These are phyloP conservation scores for Brasilioporus rufonigricans DNA, from an alignment of 768 basidiomycete genomes.

Conservation along the genomic window DNA sequence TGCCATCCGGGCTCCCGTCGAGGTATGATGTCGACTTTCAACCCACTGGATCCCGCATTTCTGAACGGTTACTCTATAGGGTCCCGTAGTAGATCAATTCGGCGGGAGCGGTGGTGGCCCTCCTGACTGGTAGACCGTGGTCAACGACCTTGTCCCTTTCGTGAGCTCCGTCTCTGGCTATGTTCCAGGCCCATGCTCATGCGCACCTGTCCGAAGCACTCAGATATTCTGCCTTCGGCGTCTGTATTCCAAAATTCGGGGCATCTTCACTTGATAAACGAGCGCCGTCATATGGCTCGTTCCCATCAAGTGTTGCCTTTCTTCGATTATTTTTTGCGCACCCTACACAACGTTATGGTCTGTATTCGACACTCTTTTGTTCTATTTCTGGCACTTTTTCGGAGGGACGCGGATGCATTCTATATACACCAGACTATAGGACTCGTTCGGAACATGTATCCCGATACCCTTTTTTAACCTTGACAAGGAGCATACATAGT, in stretches of 20 bases:
- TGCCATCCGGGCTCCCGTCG: background rate
- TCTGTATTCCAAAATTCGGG: slow-evolving; percentile 9
- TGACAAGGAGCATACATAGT: too few relatives aligned
- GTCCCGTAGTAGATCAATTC: slow-evolving; percentile 19
- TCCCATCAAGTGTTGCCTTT: slow-evolving; percentile 1
- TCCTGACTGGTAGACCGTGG: slow-evolving; percentile 29
- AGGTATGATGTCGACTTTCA: slow-evolving; percentile 10
- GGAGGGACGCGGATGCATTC: slow-evolving; percentile 8
- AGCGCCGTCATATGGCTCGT: slow-evolving; percentile 6
- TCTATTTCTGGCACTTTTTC: background rate
- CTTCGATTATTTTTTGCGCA: slow-evolving; percentile 2
- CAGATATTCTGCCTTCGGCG: background rate
- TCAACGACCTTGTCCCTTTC: background rate
- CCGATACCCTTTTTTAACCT: background rate
- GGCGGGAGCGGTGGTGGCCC: slow-evolving; percentile 14
- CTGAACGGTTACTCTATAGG: slow-evolving; percentile 13
- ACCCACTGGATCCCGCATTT: background rate
- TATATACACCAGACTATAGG: slow-evolving; percentile 10
- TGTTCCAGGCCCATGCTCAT: slow-evolving; percentile 5
- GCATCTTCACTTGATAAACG: slow-evolving; percentile 10
- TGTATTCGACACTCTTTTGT: slow-evolving; percentile 11
- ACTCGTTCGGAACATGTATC: slow-evolving; percentile 1
- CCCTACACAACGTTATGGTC: slow-evolving; percentile 3
- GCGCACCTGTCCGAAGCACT: slow-evolving; percentile 1
- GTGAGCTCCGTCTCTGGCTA: slow-evolving; percentile 8